Percentiles rank a stretch among this genome's conserved stretches.
Conservation (phyloP, 75 land plant genomes). For the Sequoia sempervirens region DNA sequence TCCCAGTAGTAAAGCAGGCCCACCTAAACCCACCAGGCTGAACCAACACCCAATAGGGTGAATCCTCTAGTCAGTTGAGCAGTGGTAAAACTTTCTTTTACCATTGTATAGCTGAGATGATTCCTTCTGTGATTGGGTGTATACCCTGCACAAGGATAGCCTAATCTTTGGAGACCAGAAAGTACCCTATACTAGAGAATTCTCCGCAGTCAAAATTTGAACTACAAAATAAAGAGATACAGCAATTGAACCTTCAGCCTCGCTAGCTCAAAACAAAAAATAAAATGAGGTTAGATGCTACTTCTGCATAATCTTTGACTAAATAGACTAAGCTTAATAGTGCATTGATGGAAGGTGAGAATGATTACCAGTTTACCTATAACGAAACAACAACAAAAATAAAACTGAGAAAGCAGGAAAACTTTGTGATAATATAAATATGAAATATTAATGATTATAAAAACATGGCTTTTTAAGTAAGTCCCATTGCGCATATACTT, state of each 20-base stretch:
- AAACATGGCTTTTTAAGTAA: neutral
- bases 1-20: neutral
- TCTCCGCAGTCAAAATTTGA: neutral
- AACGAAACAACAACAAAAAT: too few relatives aligned
- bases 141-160: neutral
- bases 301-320: neutral
- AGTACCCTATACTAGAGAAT: neutral
- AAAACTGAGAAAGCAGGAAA: neutral
- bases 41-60: neutral
- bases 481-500: neutral
- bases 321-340: neutral
- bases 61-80: neutral
- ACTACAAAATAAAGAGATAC: neutral
- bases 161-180: neutral
- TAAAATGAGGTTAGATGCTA: neutral
- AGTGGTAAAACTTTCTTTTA: neutral
- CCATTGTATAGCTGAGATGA: neutral
- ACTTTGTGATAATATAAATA: too few relatives aligned
- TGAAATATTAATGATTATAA: too few relatives aligned
- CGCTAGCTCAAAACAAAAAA: neutral
- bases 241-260: neutral
- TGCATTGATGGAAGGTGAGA: neutral
- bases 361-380: neutral
- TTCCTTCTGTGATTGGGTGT: neutral
- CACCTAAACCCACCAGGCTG: neutral